Percentiles rank a stretch among this genome's conserved stretches.
These are phyloP conservation scores for Nothophytophthora sp. DNA, from an alignment of 352 stramenopile genomes.

Conservation along the genomic window DNA sequence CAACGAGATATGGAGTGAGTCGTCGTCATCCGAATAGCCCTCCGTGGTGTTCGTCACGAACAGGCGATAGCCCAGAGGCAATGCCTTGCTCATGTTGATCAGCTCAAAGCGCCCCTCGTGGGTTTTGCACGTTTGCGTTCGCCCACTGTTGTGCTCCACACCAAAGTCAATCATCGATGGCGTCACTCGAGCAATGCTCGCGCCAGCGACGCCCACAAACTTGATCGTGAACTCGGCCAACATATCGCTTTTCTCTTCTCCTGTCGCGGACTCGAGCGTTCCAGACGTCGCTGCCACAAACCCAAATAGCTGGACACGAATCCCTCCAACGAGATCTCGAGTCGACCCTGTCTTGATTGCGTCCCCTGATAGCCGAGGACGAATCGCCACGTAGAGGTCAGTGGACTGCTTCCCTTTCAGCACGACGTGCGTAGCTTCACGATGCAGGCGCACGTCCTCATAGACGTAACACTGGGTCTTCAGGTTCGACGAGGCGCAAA, in stretches of 20 bases:
- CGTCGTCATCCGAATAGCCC: constrained; percentile 79
- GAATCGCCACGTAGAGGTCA: constrained; percentile 82
- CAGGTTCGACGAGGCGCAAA: constrained; percentile 85
- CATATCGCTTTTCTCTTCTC: constrained; percentile 70
- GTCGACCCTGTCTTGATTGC: constrained; percentile 79
- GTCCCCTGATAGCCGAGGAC: constrained; percentile 75
- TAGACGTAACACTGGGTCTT: constrained; percentile 91
- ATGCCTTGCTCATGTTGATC: constrained; percentile 79
- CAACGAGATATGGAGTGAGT: constrained; percentile 66
- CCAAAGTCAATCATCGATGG: constrained; percentile 76
- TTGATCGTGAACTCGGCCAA: constrained; percentile 88
- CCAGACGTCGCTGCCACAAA: constrained; percentile 13
- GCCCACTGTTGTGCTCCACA: constrained; percentile 65
- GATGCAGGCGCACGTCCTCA: constrained; percentile 68
- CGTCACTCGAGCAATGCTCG: constrained; percentile 72
- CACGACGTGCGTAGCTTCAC: constrained; percentile 74
- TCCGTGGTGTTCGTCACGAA: constrained; percentile 65
- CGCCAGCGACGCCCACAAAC: constrained; percentile 83
- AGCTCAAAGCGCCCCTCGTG: constrained; percentile 79
- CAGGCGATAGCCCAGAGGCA: constrained; percentile 76
- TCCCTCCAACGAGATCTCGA: constrained; percentile 83
- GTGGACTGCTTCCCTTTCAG: constrained; percentile 63
- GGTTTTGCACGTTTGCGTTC: constrained; percentile 38
- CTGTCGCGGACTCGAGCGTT: too few species aligned
- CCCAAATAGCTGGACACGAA: constrained; percentile 85